Percentiles rank a stretch among this genome's conserved stretches.
phyloP scores from a whole-genome alignment of 331 rosid species.

The Phaseolus coccineus region DNA sequence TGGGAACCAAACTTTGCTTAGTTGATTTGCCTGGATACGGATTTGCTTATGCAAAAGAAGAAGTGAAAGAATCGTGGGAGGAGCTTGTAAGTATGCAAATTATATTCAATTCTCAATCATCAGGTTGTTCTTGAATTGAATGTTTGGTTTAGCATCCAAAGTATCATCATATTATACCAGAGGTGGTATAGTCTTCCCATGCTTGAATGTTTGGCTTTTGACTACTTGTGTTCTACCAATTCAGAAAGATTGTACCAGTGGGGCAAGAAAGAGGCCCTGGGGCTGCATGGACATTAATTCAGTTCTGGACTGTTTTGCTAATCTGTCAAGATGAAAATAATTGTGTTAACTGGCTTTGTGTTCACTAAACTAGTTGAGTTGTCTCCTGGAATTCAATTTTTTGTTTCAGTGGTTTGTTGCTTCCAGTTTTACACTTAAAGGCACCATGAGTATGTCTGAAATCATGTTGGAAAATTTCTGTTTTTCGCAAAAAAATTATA shows the following conservation, averaged over 20 bases:
- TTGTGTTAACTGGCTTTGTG: constrained; percentile 21
- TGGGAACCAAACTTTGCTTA: constrained; percentile 77
- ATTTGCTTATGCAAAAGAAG: constrained; percentile 96
- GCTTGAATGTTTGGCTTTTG: constrained; percentile 13
- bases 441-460: constrained; percentile 2
- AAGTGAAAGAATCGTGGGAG: constrained; percentile 96
- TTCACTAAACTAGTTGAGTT: background rate
- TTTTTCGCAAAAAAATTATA: background rate
- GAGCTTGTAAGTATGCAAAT: constrained; percentile 80
- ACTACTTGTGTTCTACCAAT: background rate
- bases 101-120: constrained; percentile 10
- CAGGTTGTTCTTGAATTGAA: constrained; percentile 14
- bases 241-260: constrained; percentile 15
- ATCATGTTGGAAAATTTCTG: background rate
- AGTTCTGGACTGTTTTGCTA: constrained; percentile 14
- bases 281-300: background rate
- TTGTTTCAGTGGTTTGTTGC: background rate
- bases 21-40: constrained; percentile 99
- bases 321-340: constrained; percentile 1
- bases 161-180: background rate
- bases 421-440: background rate
- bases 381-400: constrained; percentile 2
- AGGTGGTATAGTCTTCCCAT: constrained; percentile 13
- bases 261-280: constrained; percentile 5
- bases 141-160: constrained; percentile 22